These are phyloP conservation scores for Apodospora peruviana DNA, from an alignment of 495 filamentous ascomycete genomes.

Conservation along the genomic window DNA sequence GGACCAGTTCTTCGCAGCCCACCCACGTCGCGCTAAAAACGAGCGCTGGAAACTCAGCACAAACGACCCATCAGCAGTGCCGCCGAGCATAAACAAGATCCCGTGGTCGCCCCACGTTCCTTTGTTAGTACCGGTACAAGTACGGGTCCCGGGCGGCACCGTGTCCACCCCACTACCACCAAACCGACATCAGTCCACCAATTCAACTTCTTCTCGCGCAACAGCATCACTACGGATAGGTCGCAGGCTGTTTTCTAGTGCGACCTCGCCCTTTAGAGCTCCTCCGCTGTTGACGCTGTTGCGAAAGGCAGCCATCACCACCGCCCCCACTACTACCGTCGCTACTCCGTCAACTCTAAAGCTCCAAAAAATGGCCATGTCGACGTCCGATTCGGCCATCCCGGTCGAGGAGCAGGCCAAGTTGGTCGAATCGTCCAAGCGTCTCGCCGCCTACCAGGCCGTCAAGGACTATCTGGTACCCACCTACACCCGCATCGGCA, in stretches of 20 bases:
- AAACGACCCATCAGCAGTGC: too few relatives aligned
- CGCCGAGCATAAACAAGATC: neutral
- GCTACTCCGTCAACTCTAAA: too few relatives aligned
- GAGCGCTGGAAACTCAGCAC: too few relatives aligned
- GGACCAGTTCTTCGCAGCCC: too few relatives aligned
- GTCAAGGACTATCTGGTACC: slow-evolving; percentile 79
- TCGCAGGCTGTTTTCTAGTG: neutral
- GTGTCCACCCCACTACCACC: neutral
- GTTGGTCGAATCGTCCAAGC: slow-evolving; percentile 75
- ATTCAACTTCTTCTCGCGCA: neutral
- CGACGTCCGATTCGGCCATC: slow-evolving; percentile 10
- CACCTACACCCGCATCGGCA: slow-evolving; percentile 71
- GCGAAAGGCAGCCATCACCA: too few relatives aligned
- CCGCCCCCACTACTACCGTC: neutral
- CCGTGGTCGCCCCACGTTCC: slow-evolving; percentile 4
- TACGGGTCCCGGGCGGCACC: neutral
- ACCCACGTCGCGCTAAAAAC: neutral
- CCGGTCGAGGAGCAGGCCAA: slow-evolving; percentile 17
- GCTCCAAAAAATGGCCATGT: slow-evolving; percentile 12
- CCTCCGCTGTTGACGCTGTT: too few relatives aligned
- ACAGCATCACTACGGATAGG: neutral
- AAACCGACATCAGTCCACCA: neutral
- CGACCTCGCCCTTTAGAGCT: too few relatives aligned
- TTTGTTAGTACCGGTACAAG: slow-evolving; percentile 3
- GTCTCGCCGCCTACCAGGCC: slow-evolving; percentile 73